Evolutionary conservation across 164 flowering plant species (phyloP), one percentile per base, ranked within the genome.

Genomic region (Chimonanthus salicifolius): DNA sequence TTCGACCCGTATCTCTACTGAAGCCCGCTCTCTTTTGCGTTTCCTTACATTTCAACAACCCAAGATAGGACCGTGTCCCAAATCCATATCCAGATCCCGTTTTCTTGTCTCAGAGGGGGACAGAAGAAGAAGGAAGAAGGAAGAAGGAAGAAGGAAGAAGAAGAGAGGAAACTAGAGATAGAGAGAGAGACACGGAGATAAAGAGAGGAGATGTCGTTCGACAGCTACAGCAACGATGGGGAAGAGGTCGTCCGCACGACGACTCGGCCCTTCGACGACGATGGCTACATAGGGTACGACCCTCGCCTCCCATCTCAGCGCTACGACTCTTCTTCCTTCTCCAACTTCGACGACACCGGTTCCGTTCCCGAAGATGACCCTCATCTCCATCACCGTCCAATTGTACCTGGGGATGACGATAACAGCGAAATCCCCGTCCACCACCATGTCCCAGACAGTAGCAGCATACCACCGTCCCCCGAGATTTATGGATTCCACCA

Each of bases 381-480:
- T 20, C 73, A 78, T 44, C 82, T 11, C 67, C 71, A 33, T 20
- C 68, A 62, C 70, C 50, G 74, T 62, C 58, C 76, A 74, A 2
- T 82, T 75, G 33, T 33, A 33, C 33, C 33, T 33, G 33, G 33
- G 33, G 33, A 33, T 33, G 63, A 78, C 62, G 80, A 7, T 2
- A 84, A 83, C 21, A 89, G 82, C n/a, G 89, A 87, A 18, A 88
- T 90, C 49, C 45, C 83, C 47, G 90, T 82, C 47, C 87, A 88
- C 44, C 84, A 86, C 77, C 60, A 54, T 4, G 43, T 21, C 67
- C 70, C 77, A 3, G 64, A 48, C 58, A 47, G 11, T 15, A 73
- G 72, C 20, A 71, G 75, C 58, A 44, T 49, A 6, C 76, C 83
- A 4, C 67, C 76, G 44, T 79, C 82, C 13, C 87, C 91, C 33